phyloP scores from a whole-genome alignment of 306 rosid genomes.

The Fragaria vesca region DNA sequence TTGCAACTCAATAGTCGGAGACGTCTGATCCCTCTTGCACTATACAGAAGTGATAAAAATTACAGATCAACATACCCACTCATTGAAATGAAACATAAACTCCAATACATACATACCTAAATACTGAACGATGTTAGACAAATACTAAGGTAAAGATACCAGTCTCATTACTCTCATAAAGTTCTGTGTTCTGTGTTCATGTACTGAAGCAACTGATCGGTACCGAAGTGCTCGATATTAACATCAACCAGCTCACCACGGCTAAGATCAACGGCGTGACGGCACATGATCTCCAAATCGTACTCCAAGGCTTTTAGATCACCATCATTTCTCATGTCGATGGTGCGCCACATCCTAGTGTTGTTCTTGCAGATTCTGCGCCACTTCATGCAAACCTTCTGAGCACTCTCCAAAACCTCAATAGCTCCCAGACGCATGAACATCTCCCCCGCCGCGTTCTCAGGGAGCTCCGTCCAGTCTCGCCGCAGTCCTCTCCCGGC shows the following conservation, averaged over 20 bases:
- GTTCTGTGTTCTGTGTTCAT: neutral
- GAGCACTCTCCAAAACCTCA: constrained; percentile 35
- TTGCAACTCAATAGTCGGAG: constrained; percentile 42
- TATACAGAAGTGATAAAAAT: constrained; percentile 1
- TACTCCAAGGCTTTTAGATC: neutral
- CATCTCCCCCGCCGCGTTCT: constrained; percentile 39
- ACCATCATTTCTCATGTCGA: constrained; percentile 36
- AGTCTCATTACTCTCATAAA: too few species aligned
- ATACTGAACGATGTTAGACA: too few species aligned
- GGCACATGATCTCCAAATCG: constrained; percentile 30
- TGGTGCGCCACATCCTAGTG: constrained; percentile 10
- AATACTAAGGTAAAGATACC: neutral
- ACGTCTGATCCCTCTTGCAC: constrained; percentile 41
- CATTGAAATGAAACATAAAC: neutral
- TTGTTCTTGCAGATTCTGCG: constrained; percentile 19
- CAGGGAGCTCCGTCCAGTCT: constrained; percentile 53
- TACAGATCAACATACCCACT: too few species aligned
- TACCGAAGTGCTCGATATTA: constrained; percentile 39
- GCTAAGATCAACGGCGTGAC: constrained; percentile 44
- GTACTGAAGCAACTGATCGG: constrained; percentile 38
- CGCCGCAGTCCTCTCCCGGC: neutral
- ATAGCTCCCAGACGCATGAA: constrained; percentile 39
- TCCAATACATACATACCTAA: neutral
- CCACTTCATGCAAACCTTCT: constrained; percentile 51
- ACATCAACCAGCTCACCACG: constrained; percentile 42